Conservation (phyloP, 1,284 basidiomycete genomes). For the Trametes pubescens region DNA sequence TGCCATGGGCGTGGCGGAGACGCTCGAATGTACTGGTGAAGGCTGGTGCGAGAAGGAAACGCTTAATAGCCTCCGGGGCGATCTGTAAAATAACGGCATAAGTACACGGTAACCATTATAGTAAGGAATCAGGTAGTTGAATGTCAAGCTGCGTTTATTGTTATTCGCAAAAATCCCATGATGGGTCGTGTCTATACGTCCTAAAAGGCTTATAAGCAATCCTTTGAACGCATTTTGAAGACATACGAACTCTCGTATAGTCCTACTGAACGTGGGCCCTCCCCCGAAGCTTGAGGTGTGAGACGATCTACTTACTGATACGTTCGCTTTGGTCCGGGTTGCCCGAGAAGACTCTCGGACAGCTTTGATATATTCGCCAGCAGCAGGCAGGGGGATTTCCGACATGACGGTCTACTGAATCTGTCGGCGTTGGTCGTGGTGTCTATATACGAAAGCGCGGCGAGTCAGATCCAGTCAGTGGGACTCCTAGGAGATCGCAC, state of each 20-base stretch:
- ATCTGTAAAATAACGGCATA: constrained; percentile 52
- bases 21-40: constrained; percentile 70
- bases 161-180: too few relatives aligned
- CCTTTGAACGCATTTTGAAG: too few relatives aligned
- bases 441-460: not conserved
- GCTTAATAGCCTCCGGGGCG: constrained; percentile 58
- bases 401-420: constrained; percentile 14
- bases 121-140: too few relatives aligned
- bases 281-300: not conserved
- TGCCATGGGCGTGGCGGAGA: constrained; percentile 68
- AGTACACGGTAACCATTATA: not conserved
- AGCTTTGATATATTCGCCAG: constrained; percentile 55
- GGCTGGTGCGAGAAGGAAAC: constrained; percentile 68
- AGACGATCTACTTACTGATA: constrained; percentile 40
- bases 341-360: constrained; percentile 60
- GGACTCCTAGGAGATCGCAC: too few relatives aligned
- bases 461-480: not conserved
- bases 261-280: not conserved
- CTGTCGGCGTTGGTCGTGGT: not conserved
- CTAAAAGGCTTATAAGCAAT: too few relatives aligned
- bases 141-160: too few relatives aligned
- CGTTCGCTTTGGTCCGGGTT: constrained; percentile 51
- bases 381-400: constrained; percentile 46
- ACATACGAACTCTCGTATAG: not conserved
- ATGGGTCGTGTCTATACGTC: too few relatives aligned